Evolutionary conservation across 2,329 filamentous ascomycete species (phyloP), one percentile per base, ranked within the genome.

Genomic region (Sporothrix brasiliensis): DNA sequence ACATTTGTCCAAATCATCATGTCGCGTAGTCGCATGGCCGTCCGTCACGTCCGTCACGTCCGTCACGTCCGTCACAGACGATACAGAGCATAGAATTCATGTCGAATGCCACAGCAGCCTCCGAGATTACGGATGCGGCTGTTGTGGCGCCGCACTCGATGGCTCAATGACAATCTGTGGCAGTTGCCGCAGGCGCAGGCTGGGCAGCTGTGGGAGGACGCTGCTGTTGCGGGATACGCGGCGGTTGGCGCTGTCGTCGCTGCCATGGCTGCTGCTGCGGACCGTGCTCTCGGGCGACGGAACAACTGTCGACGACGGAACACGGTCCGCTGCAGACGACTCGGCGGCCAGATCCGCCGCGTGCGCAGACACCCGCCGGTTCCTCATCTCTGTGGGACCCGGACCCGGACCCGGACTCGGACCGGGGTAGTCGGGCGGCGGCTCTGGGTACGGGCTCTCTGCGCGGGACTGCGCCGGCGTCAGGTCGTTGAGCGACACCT

Each of bases 161-260:
- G 85, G 84, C 75, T 89, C 84, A 63, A 88, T 84, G 34, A 88
- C 83, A 75, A 89, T 89, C 73, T 84, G 83, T 3, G 87, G 87
- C 34, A 89, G 77, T 39, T 76, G 76, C 21, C 77, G 75, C 44
- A 88, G 79, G 63, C 82, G 81, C 73, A 89, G 74, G 74, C 83
- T 87, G 2, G 87, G 86, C 63, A 88, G 78, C 73, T 83, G 85
- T 0, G 84, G 84, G 7, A 78, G 30, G 47, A 34, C 75, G 1
- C 79, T 80, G 21, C 80, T 80, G 4, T 80, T 78, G 52, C 80
- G 79, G 14, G 78, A 76, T 16, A 73, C 70, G 19, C 75, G 39
- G 54, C 73, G 68, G 21, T 58, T 58, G 21, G 67, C 19, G 58
- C 69, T 56, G 54, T 53, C 67, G 53, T 52, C 54, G 30, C 50